Conservation (phyloP, 2,329 filamentous ascomycete genomes). For the Colletotrichum orbiculare region DNA sequence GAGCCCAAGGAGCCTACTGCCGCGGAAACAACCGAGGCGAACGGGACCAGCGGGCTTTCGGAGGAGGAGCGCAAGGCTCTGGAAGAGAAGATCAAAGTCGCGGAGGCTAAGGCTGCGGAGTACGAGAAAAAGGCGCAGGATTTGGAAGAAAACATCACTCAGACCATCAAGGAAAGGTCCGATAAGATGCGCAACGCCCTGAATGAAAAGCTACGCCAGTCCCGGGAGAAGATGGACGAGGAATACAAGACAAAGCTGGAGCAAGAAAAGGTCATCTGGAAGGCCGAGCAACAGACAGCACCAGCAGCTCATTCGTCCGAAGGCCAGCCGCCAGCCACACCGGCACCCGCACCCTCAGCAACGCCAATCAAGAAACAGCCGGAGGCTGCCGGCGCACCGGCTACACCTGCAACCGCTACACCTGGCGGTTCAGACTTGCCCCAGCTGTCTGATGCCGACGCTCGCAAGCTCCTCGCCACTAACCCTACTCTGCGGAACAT, state of each 20-base stretch:
- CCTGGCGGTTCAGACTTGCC: constrained; percentile 53
- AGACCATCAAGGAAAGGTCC: constrained; percentile 71
- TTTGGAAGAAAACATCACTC: constrained; percentile 71
- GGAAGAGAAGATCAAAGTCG: constrained; percentile 66
- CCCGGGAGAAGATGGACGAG: constrained; percentile 58
- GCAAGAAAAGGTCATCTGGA: constrained; percentile 72
- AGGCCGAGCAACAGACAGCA: constrained; percentile 60
- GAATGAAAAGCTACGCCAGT: constrained; percentile 77
- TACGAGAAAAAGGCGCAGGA: constrained; percentile 72
- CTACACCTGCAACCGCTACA: constrained; percentile 49
- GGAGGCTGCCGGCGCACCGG: constrained; percentile 44
- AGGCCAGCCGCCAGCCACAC: constrained; percentile 36
- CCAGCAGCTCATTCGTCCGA: too few species aligned
- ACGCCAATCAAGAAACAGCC: constrained; percentile 56
- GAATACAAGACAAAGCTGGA: constrained; percentile 68
- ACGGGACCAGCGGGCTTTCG: constrained; percentile 50
- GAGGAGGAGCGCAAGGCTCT: constrained; percentile 70
- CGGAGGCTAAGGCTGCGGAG: constrained; percentile 72
- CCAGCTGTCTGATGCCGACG: constrained; percentile 64
- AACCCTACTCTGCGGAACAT: constrained; percentile 70
- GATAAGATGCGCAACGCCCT: constrained; percentile 76
- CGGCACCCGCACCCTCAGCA: constrained; percentile 42
- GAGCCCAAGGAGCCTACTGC: background rate
- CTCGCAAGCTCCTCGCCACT: constrained; percentile 66
- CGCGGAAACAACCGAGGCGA: constrained; percentile 5